Evolutionary conservation across 108 stramenopile genomes (phyloP).

Genomic region (Cyclotella distinguenda): DNA sequence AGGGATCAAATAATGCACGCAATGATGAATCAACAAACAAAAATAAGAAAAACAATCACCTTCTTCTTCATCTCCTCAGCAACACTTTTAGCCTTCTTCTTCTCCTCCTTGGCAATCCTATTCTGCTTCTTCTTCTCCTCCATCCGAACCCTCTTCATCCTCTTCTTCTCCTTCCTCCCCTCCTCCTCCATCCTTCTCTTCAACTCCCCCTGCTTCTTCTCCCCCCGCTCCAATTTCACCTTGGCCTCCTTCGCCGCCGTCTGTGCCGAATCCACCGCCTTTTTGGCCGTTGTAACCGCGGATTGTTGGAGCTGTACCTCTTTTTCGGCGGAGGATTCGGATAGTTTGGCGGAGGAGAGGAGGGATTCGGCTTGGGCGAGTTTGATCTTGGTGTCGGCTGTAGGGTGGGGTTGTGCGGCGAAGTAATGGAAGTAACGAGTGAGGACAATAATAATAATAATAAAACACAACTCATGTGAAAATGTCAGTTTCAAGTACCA

Average conservation of each 20-base stretch:
- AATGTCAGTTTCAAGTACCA: too few relatives aligned
- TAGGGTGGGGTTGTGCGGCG: too few relatives aligned
- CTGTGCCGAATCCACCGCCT: constrained; percentile 7
- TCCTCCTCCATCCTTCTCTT: background rate
- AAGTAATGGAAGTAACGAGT: background rate
- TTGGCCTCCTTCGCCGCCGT: constrained; percentile 7
- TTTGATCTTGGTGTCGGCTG: constrained; percentile 1
- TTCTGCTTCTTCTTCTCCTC: constrained; percentile 12
- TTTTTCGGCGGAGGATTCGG: constrained; percentile 4
- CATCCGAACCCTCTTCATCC: background rate
- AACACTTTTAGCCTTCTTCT: constrained; percentile 9
- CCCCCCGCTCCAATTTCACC: constrained; percentile 5
- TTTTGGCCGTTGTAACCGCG: background rate
- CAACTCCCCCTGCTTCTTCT: constrained; percentile 4
- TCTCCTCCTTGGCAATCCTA: background rate
- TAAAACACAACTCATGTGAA: too few relatives aligned
- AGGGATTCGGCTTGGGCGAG: constrained; percentile 1
- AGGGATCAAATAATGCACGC: too few relatives aligned
- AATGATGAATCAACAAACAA: too few relatives aligned
- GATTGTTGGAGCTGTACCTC: constrained; percentile 6
- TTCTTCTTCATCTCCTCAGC: constrained; percentile 4
- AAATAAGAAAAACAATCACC: too few relatives aligned
- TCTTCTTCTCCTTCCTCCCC: background rate
- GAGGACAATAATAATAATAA: background rate
- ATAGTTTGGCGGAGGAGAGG: constrained; percentile 4